Conservation (phyloP, 179 eudicot genomes). For the Spinacia oleracea region DNA sequence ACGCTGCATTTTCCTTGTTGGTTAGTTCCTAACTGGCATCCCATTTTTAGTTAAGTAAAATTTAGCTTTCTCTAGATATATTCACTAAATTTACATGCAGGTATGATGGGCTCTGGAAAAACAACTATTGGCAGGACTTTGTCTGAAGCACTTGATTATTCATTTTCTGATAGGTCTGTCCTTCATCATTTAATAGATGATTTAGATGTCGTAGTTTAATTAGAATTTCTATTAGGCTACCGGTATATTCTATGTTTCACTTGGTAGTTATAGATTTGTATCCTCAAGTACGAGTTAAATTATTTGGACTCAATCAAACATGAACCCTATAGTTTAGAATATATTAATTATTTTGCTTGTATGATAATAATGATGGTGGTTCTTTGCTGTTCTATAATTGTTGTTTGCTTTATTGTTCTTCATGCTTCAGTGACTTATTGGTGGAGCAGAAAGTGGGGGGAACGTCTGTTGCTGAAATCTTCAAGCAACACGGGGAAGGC, state of each 20-base stretch:
- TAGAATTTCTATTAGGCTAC: background rate
- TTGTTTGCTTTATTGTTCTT: constrained; percentile 13
- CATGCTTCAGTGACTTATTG: constrained; percentile 58
- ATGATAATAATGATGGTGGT: background rate
- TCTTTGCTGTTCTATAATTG: constrained; percentile 1
- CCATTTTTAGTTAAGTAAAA: background rate
- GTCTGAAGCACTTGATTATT: constrained; percentile 73
- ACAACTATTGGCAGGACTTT: constrained; percentile 87
- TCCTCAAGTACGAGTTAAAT: background rate
- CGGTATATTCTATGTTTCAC: background rate
- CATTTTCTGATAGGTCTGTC: constrained; percentile 77
- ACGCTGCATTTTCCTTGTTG: background rate
- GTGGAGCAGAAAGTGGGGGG: constrained; percentile 70
- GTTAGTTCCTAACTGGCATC: constrained; percentile 37
- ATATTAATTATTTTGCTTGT: background rate
- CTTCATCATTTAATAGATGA: background rate
- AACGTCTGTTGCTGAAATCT: constrained; percentile 75
- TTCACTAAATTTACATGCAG: constrained; percentile 41
- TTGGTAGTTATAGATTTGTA: background rate
- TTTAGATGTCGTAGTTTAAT: background rate
- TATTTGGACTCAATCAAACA: background rate
- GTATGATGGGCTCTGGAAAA: constrained; percentile 99
- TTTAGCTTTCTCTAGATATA: background rate
- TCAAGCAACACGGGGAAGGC: constrained; percentile 70
- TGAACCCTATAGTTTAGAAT: background rate